Conservation (phyloP, 1,284 basidiomycete genomes). For the Malassezia slooffiae region DNA sequence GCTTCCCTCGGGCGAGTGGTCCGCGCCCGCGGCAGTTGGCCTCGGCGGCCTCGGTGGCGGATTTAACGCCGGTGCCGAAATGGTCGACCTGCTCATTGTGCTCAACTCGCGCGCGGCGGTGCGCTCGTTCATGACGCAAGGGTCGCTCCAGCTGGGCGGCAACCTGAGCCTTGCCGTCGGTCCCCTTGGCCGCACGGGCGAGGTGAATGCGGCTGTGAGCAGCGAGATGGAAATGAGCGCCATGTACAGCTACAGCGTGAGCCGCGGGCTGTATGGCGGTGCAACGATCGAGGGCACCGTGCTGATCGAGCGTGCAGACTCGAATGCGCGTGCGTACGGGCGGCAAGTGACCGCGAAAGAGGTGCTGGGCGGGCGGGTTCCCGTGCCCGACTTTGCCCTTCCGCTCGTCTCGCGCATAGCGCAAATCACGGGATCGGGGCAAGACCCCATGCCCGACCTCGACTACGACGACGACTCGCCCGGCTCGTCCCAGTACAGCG, state of each 20-base stretch:
- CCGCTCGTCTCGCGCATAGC: conserved; percentile 8
- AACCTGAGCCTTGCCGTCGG: conserved; percentile 63
- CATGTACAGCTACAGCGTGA: conserved; percentile 83
- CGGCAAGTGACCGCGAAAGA: conserved; percentile 25
- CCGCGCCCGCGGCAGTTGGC: conserved; percentile 84
- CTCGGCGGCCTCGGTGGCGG: conserved; percentile 72
- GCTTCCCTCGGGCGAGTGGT: conserved; percentile 78
- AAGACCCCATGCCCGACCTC: conserved; percentile 21
- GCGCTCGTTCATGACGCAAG: conserved; percentile 85
- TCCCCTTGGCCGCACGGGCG: conserved; percentile 84
- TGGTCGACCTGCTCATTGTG: conserved; percentile 89
- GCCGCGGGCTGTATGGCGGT: conserved; percentile 77
- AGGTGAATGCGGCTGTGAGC: conserved; percentile 76
- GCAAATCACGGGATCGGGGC: conserved; percentile 2
- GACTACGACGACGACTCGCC: conserved; percentile 21
- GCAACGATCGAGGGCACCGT: conserved; percentile 82
- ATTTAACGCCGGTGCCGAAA: conserved; percentile 66
- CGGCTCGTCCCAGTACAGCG: conserved; percentile 15
- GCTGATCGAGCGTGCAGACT: conserved; percentile 85
- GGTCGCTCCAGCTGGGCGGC: conserved; percentile 69
- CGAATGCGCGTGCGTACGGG: conserved; percentile 47
- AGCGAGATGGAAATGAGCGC: conserved; percentile 79
- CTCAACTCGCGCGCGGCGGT: conserved; percentile 66
- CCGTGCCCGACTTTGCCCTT: conserved; percentile 18
- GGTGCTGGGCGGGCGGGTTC: conserved; percentile 31